phyloP scores from a whole-genome alignment of 768 basidiomycete species.

The Lyophyllum semitale region DNA sequence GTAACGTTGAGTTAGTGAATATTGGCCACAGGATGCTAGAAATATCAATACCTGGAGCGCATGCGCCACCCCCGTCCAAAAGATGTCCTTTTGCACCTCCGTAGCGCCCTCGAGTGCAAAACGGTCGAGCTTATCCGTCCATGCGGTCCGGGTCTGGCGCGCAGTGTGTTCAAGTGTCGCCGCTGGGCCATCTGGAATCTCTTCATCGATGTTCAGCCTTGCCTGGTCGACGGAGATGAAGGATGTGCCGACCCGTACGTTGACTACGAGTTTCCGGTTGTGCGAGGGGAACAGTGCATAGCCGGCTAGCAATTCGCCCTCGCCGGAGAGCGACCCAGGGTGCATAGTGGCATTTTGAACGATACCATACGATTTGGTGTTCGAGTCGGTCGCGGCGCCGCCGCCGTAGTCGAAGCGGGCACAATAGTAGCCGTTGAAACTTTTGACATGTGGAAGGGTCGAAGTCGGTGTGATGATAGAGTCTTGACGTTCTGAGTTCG shows the following conservation, averaged over 20 bases:
- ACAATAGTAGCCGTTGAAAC: slow-evolving; percentile 61
- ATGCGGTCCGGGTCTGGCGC: slow-evolving; percentile 44
- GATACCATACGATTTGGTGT: slow-evolving; percentile 42
- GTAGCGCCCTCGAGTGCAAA: slow-evolving; percentile 52
- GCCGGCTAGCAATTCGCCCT: slow-evolving; percentile 51
- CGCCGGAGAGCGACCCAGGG: slow-evolving; percentile 27
- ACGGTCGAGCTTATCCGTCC: slow-evolving; percentile 59
- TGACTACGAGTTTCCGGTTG: slow-evolving; percentile 43
- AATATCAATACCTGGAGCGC: slow-evolving; percentile 48
- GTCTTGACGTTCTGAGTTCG: slow-evolving; percentile 71
- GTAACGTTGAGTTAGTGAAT: not conserved
- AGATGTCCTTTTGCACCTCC: slow-evolving; percentile 45
- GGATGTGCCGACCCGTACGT: slow-evolving; percentile 74
- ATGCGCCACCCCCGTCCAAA: slow-evolving; percentile 68
- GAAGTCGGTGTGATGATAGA: slow-evolving; percentile 63
- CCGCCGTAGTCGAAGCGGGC: slow-evolving; percentile 52
- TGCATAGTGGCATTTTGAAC: slow-evolving; percentile 44
- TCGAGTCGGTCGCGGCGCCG: not conserved
- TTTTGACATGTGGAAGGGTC: slow-evolving; percentile 31
- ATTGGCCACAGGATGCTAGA: not conserved
- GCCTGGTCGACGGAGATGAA: slow-evolving; percentile 77
- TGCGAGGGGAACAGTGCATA: slow-evolving; percentile 47
- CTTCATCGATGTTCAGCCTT: slow-evolving; percentile 45
- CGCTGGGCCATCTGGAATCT: slow-evolving; percentile 41
- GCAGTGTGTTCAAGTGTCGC: slow-evolving; percentile 53